Conservation (phyloP, 345 rosid species). For the Eutrema heterophyllum region DNA sequence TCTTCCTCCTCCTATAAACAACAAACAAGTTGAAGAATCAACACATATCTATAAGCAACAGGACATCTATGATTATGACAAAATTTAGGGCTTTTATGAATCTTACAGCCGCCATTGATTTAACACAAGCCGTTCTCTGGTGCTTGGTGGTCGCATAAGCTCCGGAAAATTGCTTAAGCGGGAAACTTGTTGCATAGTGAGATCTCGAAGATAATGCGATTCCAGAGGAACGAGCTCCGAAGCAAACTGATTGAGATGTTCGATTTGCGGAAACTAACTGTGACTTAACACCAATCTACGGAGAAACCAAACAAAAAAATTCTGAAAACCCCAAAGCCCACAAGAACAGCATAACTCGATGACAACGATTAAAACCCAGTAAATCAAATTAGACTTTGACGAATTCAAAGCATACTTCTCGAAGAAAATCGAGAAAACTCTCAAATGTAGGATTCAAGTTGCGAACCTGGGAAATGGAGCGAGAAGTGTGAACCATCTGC, state of each 20-base stretch:
- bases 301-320: conserved; percentile 23
- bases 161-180: conserved; percentile 35
- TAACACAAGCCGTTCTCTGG: conserved; percentile 41
- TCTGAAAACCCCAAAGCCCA: not conserved
- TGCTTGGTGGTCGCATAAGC: conserved; percentile 31
- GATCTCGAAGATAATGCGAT: conserved; percentile 42
- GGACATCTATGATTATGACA: not conserved
- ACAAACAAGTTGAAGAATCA: conserved; percentile 1
- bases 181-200: conserved; percentile 42
- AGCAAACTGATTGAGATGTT: conserved; percentile 26
- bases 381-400: not conserved
- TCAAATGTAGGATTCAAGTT: not conserved
- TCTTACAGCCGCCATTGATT: conserved; percentile 52
- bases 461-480: conserved; percentile 45
- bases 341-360: not conserved
- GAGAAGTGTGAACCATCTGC: conserved; percentile 43
- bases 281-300: conserved; percentile 33
- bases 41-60: not conserved
- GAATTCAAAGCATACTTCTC: not conserved
- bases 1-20: conserved; percentile 45
- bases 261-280: conserved; percentile 15
- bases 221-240: conserved; percentile 28
- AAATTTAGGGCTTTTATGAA: not conserved
- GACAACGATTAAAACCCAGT: not conserved
- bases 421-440: not conserved